Percentiles rank a stretch among this genome's conserved stretches.
Conservation (phyloP, 1,284 basidiomycete genomes). For the Rugiboletus extremiorientalis region DNA sequence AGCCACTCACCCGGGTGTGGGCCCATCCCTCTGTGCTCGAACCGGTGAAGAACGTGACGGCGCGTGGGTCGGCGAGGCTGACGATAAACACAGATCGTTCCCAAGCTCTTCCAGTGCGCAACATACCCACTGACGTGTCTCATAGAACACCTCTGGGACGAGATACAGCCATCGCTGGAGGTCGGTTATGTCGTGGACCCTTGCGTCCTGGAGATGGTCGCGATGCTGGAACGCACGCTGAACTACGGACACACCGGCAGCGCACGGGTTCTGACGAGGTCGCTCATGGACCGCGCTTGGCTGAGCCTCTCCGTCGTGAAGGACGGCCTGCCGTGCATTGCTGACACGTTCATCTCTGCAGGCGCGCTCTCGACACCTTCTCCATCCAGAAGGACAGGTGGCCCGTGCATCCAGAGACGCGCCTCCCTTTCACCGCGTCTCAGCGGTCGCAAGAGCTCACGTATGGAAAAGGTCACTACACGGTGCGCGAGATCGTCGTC, state of each 20-base stretch:
- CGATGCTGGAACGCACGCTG: not conserved
- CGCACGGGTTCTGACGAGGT: not conserved
- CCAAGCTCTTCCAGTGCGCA: not conserved
- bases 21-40: not conserved
- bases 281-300: not conserved
- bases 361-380: accelerated
- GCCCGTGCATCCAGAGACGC: not conserved
- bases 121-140: not conserved
- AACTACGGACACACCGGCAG: not conserved
- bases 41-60: not conserved
- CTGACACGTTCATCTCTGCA: not conserved
- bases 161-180: too few relatives aligned
- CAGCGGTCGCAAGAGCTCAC: not conserved
- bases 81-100: too few relatives aligned
- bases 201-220: not conserved
- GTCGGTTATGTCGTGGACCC: too few relatives aligned
- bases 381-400: not conserved
- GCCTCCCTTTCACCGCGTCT: not conserved
- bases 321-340: not conserved
- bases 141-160: not conserved
- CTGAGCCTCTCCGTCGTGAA: not conserved
- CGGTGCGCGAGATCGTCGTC: too few relatives aligned
- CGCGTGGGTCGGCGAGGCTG: too few relatives aligned
- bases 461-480: not conserved
- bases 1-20: not conserved